phyloP scores from a whole-genome alignment of 225 moss, liverwort and hornwort genomes.

The Marchantia polymorpha region DNA sequence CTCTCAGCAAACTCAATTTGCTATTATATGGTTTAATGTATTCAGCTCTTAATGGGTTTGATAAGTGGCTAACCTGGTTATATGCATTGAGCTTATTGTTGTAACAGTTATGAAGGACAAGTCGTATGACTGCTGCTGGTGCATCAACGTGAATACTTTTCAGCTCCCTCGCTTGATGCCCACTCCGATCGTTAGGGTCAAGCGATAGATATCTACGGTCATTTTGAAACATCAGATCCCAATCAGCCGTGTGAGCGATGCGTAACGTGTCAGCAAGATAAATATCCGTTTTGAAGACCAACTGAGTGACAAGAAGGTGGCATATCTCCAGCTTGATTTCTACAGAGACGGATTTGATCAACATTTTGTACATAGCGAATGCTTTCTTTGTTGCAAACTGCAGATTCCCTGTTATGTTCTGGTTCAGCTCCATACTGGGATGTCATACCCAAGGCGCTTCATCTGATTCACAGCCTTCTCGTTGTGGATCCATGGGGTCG shows the following conservation, averaged over 20 bases:
- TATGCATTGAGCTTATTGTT: slow-evolving; percentile 57
- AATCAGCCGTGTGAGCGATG: neutral
- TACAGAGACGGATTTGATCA: no score
- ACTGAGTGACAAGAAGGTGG: neutral
- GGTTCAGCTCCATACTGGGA: neutral
- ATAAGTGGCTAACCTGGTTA: slow-evolving; percentile 55
- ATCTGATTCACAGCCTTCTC: slow-evolving; percentile 61
- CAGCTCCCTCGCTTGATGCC: slow-evolving; percentile 78
- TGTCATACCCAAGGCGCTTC: slow-evolving; percentile 74
- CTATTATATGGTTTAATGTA: neutral
- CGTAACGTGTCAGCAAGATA: no score
- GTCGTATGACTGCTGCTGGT: slow-evolving; percentile 68
- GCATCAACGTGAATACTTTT: slow-evolving; percentile 83
- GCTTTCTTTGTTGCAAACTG: no score
- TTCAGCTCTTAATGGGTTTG: neutral
- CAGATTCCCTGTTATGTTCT: no score
- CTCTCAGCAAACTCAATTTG: no score
- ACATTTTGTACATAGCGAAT: no score
- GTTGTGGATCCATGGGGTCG: slow-evolving; percentile 48
- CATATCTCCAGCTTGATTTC: no score
- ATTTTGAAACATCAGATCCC: neutral
- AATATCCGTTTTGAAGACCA: no score
- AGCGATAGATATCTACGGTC: slow-evolving; percentile 63
- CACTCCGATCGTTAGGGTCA: slow-evolving; percentile 73
- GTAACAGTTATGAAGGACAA: slow-evolving; percentile 79